Conservation (phyloP, 1,284 basidiomycete genomes). For the Meripilus lineatus region DNA sequence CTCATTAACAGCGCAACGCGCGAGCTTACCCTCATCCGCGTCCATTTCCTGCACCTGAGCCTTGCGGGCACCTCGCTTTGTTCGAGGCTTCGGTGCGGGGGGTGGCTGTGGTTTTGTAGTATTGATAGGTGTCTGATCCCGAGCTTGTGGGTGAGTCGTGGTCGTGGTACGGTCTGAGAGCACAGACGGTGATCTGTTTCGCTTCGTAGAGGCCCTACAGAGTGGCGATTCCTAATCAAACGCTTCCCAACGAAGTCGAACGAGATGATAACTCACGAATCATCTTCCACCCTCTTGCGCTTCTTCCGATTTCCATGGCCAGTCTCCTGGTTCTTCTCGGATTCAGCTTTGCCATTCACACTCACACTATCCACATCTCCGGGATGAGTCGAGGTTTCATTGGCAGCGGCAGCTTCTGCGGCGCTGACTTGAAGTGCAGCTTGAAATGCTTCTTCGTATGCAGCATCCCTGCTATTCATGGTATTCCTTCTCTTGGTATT, state of each 20-base stretch:
- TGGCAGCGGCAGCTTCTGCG: conserved; percentile 36
- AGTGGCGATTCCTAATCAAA: conserved; percentile 1
- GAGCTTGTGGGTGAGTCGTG: conserved; percentile 31
- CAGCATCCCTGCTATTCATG: conserved; percentile 96
- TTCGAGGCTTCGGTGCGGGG: conserved; percentile 31
- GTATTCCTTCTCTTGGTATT: conserved; percentile 85
- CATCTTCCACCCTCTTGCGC: conserved; percentile 69
- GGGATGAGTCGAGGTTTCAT: not conserved
- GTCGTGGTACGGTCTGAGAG: conserved; percentile 51
- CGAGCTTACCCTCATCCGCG: conserved; percentile 53
- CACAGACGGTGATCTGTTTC: conserved; percentile 66
- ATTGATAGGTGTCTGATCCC: conserved; percentile 41
- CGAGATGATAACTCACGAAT: conserved; percentile 47
- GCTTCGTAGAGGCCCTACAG: conserved; percentile 53
- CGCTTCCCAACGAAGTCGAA: conserved; percentile 9
- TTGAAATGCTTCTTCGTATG: conserved; percentile 84
- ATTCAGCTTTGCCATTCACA: conserved; percentile 34
- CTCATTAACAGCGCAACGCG: conserved; percentile 6
- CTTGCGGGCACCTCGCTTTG: conserved; percentile 45
- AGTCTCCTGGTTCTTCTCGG: conserved; percentile 37
- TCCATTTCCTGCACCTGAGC: conserved; percentile 30
- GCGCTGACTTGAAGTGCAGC: conserved; percentile 65
- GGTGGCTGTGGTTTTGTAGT: conserved; percentile 20
- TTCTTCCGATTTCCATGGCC: conserved; percentile 50
- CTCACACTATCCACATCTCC: conserved; percentile 2